phyloP scores from a whole-genome alignment of 495 filamentous ascomycete species.

The Daldinia concentrica region DNA sequence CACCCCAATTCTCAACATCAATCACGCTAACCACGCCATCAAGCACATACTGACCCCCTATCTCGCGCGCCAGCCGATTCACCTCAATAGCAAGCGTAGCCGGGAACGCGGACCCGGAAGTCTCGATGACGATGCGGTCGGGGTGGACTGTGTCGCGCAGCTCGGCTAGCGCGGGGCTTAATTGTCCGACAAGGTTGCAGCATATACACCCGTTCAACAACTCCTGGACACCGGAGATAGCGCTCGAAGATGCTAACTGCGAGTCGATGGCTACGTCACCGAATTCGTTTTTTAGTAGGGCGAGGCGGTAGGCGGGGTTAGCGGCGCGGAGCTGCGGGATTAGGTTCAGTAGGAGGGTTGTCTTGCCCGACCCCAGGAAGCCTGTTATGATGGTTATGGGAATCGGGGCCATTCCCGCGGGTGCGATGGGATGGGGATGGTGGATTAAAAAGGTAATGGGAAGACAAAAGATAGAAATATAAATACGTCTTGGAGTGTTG shows the following conservation, averaged over 20 bases:
- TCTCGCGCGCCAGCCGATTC: conserved; percentile 76
- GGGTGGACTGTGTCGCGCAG: conserved; percentile 68
- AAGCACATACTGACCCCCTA: conserved; percentile 72
- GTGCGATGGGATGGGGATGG: background rate
- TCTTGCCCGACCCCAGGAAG: conserved; percentile 94
- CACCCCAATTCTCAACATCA: conserved; percentile 96
- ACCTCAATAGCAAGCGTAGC: conserved; percentile 93
- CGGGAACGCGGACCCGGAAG: conserved; percentile 85
- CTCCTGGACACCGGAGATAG: conserved; percentile 90
- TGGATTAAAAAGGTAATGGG: background rate
- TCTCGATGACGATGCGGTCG: conserved; percentile 93
- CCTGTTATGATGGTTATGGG: conserved; percentile 95
- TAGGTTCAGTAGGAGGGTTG: conserved; percentile 88
- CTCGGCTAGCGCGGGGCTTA: conserved; percentile 78
- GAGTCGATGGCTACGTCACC: conserved; percentile 94
- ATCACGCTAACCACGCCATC: conserved; percentile 94
- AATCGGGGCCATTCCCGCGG: conserved; percentile 66
- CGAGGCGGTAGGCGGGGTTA: conserved; percentile 77
- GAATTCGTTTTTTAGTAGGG: conserved; percentile 98
- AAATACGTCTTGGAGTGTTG: background rate
- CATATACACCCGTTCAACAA: conserved; percentile 97
- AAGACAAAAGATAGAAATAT: background rate
- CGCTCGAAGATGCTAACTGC: conserved; percentile 79
- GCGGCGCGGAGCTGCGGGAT: conserved; percentile 79
- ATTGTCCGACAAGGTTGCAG: conserved; percentile 94